Percentiles rank a stretch among this genome's conserved stretches.
Evolutionary conservation across 2,329 filamentous ascomycete genomes (phyloP).

Genomic region (Calycina marina): DNA sequence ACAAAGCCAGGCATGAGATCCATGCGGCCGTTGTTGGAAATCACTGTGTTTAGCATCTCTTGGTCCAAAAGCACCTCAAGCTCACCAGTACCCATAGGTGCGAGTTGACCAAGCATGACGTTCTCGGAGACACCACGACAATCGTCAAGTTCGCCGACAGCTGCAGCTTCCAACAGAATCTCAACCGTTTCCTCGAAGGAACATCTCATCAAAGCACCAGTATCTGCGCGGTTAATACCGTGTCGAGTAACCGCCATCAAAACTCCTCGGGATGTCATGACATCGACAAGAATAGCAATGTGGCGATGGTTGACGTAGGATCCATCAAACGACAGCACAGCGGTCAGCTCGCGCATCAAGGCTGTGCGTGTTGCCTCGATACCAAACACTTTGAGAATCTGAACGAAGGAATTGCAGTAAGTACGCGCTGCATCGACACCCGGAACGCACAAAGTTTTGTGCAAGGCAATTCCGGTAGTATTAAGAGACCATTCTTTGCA

Average conservation of each 20-base stretch:
- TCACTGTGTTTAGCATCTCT: constrained; percentile 88
- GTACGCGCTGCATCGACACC: constrained; percentile 79
- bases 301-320: constrained; percentile 99
- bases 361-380: constrained; percentile 88
- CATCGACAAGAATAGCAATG: constrained; percentile 84
- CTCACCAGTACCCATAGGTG: constrained; percentile 91
- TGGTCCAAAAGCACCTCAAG: constrained; percentile 90
- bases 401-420: constrained; percentile 90
- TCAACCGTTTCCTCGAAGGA: constrained; percentile 99
- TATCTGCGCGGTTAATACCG: constrained; percentile 96
- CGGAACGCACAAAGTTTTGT: constrained; percentile 69
- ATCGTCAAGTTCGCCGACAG: constrained; percentile 89
- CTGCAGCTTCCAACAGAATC: constrained; percentile 89
- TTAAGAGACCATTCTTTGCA: constrained; percentile 95
- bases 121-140: constrained; percentile 98
- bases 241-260: constrained; percentile 96
- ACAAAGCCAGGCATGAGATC: constrained; percentile 65
- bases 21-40: constrained; percentile 80
- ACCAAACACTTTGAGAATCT: constrained; percentile 86
- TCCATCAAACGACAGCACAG: constrained; percentile 94
- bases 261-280: constrained; percentile 91
- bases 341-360: constrained; percentile 74
- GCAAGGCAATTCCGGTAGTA: constrained; percentile 79
- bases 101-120: constrained; percentile 93
- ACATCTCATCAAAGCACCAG: constrained; percentile 96